These are phyloP conservation scores for Brassica hybrid DNA, from an alignment of 441 rosid genomes.

Conservation along the genomic window DNA sequence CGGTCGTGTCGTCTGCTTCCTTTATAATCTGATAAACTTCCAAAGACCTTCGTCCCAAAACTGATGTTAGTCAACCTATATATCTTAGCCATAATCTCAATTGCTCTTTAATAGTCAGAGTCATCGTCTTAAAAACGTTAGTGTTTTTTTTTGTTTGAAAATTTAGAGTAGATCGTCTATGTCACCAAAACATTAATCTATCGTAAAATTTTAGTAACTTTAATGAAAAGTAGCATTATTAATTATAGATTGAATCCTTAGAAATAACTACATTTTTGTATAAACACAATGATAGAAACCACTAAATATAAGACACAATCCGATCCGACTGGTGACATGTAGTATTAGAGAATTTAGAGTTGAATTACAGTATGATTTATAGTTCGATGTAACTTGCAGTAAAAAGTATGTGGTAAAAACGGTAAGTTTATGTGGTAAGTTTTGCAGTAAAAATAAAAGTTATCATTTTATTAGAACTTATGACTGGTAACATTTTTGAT, in stretches of 20 bases:
- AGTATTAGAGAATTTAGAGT: no score
- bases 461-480: no score
- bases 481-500: no score
- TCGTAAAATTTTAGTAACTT: neutral
- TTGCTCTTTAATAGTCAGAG: neutral
- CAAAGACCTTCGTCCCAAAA: neutral
- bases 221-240: neutral
- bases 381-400: no score
- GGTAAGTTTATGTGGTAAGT: no score
- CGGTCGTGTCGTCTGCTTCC: neutral
- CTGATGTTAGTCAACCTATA: neutral
- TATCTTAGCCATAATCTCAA: neutral
- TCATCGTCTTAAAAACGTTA: neutral
- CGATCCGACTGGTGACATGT: no score
- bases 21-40: neutral
- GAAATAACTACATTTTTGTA: neutral
- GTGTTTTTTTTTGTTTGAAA: neutral
- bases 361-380: no score
- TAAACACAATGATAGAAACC: neutral
- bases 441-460: no score
- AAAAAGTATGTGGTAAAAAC: no score
- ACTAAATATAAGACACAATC: neutral
- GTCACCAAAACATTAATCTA: neutral
- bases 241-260: neutral
- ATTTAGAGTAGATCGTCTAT: neutral